These are phyloP conservation scores for Steccherinum ochraceum DNA, from an alignment of 768 basidiomycete genomes.

Conservation along the genomic window DNA sequence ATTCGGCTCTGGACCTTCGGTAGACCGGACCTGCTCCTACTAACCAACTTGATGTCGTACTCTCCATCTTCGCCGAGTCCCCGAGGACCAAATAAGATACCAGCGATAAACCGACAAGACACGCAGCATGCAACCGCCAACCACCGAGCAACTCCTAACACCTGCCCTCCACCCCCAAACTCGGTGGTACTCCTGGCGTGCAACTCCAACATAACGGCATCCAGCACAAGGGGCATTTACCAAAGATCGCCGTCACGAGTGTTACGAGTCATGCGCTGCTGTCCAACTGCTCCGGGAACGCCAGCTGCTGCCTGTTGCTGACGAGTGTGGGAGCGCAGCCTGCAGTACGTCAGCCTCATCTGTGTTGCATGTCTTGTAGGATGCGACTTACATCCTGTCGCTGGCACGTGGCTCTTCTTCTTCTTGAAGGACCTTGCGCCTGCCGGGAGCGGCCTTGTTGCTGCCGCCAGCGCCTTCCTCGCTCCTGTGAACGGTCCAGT, in stretches of 20 bases:
- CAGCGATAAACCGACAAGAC: constrained; percentile 24
- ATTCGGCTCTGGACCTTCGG: not conserved
- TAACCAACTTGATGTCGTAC: constrained; percentile 7
- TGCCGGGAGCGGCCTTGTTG: constrained; percentile 54
- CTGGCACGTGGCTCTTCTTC: constrained; percentile 79
- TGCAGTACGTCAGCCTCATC: constrained; percentile 27
- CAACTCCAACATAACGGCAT: constrained; percentile 22
- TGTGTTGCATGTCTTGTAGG: no score
- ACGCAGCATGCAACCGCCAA: constrained; percentile 24
- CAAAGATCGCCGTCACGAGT: constrained; percentile 39
- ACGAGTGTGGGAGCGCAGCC: constrained; percentile 85
- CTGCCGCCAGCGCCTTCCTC: constrained; percentile 56
- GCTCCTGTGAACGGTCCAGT: constrained; percentile 91
- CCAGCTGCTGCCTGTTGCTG: constrained; percentile 59
- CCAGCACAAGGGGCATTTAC: constrained; percentile 25
- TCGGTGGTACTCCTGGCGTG: constrained; percentile 40
- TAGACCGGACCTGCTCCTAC: constrained; percentile 15
- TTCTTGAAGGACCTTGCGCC: constrained; percentile 80
- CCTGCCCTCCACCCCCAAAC: constrained; percentile 40
- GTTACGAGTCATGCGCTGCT: constrained; percentile 32
- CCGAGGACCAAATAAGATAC: constrained; percentile 28
- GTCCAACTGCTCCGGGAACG: constrained; percentile 42
- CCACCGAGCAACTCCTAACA: constrained; percentile 27
- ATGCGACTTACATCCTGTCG: constrained; percentile 69
- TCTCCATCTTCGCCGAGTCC: constrained; percentile 9